A percentile compares a stretch with the other conserved stretches of the same genome.
Conservation (phyloP, 2,329 filamentous ascomycete genomes). For the Ophiocordyceps camponoti-floridani region DNA sequence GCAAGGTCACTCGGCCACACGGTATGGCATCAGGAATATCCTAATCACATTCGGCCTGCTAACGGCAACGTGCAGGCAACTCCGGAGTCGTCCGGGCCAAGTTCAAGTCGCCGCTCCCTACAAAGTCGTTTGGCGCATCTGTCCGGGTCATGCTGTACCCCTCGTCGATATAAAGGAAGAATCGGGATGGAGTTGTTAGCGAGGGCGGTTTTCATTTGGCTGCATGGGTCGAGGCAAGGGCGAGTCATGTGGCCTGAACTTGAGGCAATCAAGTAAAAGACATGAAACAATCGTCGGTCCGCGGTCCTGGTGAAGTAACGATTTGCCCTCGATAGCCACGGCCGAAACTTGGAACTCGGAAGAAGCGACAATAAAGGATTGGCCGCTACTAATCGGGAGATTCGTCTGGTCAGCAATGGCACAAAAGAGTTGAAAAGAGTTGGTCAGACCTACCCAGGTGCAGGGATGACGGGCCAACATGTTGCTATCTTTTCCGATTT, state of each 20-base stretch:
- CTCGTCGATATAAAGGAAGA: constrained; percentile 73
- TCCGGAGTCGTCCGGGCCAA: constrained; percentile 94
- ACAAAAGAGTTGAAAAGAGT: not conserved
- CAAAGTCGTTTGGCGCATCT: constrained; percentile 90
- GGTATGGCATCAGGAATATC: constrained; percentile 34
- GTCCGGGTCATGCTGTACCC: constrained; percentile 97
- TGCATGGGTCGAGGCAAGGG: constrained; percentile 41
- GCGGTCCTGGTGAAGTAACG: constrained; percentile 6
- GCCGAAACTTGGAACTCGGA: not conserved
- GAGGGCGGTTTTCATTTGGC: constrained; percentile 43
- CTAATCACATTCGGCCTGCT: not conserved
- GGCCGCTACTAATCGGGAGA: not conserved
- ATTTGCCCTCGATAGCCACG: not conserved
- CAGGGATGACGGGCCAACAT: not conserved
- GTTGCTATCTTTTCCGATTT: not conserved
- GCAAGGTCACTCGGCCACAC: constrained; percentile 92
- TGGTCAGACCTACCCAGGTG: too few relatives aligned
- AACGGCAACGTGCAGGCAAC: constrained; percentile 49
- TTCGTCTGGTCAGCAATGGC: not conserved
- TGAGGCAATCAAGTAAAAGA: constrained; percentile 32
- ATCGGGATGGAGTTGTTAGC: constrained; percentile 42
- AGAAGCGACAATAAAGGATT: not conserved
- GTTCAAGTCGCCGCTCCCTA: constrained; percentile 89
- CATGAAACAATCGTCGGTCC: constrained; percentile 25
- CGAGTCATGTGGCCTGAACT: constrained; percentile 32